These are phyloP conservation scores for Zanthoxylum bungeanum DNA, from an alignment of 345 rosid species.

Conservation along the genomic window DNA sequence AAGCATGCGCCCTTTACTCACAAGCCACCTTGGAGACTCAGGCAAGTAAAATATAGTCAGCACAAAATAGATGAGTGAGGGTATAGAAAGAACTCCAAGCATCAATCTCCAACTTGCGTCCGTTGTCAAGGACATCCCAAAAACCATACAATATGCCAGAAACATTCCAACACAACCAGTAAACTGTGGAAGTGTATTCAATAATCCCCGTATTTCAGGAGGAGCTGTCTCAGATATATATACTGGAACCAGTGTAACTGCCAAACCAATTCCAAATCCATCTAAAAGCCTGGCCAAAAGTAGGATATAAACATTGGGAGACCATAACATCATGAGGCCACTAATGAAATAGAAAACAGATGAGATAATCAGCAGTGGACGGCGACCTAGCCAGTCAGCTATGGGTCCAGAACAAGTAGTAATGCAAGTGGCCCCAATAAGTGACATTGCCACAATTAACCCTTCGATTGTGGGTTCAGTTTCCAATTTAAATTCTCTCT, in stretches of 20 bases:
- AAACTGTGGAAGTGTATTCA: slow-evolving; percentile 96
- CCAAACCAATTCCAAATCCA: slow-evolving; percentile 92
- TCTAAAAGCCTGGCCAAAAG: slow-evolving; percentile 89
- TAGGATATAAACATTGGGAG: slow-evolving; percentile 81
- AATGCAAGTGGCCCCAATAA: slow-evolving; percentile 84
- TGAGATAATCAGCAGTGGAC: slow-evolving; percentile 79
- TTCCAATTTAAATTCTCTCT: slow-evolving; percentile 76
- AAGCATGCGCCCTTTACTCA: slow-evolving; percentile 88
- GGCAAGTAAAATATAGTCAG: slow-evolving; percentile 74
- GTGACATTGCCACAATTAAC: slow-evolving; percentile 86
- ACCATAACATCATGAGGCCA: slow-evolving; percentile 87
- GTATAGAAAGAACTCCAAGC: slow-evolving; percentile 91
- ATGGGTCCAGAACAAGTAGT: slow-evolving; percentile 85
- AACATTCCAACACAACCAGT: slow-evolving; percentile 95
- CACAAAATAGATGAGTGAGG: slow-evolving; percentile 61
- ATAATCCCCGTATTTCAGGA: slow-evolving; percentile 80
- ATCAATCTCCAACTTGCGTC: slow-evolving; percentile 93
- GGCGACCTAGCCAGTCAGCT: slow-evolving; percentile 86
- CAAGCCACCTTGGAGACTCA: slow-evolving; percentile 98
- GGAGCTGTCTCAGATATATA: slow-evolving; percentile 98
- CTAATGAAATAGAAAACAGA: slow-evolving; percentile 69
- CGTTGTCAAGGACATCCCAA: slow-evolving; percentile 72
- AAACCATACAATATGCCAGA: slow-evolving; percentile 85
- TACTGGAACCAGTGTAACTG: slow-evolving; percentile 84
- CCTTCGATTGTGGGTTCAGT: slow-evolving; percentile 78